Base-by-base conservation (phyloP, 179 eudicot genomes). In the Kewa caespitosa region DNA sequence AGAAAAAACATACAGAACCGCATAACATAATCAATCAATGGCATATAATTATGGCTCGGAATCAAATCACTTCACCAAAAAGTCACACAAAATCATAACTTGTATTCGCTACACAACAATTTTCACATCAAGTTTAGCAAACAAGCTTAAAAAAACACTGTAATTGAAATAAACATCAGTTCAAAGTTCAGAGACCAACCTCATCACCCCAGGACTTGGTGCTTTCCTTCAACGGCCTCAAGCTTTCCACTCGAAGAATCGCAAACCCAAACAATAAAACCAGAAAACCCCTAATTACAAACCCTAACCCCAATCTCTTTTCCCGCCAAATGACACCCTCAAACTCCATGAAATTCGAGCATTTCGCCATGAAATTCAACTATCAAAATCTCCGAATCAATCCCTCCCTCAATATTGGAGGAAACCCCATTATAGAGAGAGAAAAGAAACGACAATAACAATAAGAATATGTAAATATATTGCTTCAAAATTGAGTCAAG, bases 141-240 rank as follows among this genome's bases (percentile, higher is more conserved):
- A 28, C 22, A 27, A 38, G 7, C n/a, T 13, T 25, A 55, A 20
- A 54, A 66, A 32, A 41, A 42, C 36, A 68, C 28, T 67, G 15
- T 42, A 57, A n/a, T 54, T 14, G 7, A 39, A 38, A 57, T 4
- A 38, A 67, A 39, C 42, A 11, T 42, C 6, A 65, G 60, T n/a
- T n/a, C n/a, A 30, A 36, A 23, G 28, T 73, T 8, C 28, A 68
- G 69, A 6, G 11, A 82, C 89, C 76, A 72, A 93, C 98, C 98
- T 94, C 97, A 79, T 94, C 97, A 20, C 98, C 97, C 97, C 95
- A 93, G 15, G 95, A 87, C 71, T 85, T 84, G 30, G 87, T 66
- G 69, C 91, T 72, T 75, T 92, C 92, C 77, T 86, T 88, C 83
- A 94, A 78, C 31, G 98, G 98, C 79, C 98, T 79, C 68, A 94